Conservation (phyloP, 2,329 filamentous ascomycete genomes). For the Aspergillus carbonarius region DNA sequence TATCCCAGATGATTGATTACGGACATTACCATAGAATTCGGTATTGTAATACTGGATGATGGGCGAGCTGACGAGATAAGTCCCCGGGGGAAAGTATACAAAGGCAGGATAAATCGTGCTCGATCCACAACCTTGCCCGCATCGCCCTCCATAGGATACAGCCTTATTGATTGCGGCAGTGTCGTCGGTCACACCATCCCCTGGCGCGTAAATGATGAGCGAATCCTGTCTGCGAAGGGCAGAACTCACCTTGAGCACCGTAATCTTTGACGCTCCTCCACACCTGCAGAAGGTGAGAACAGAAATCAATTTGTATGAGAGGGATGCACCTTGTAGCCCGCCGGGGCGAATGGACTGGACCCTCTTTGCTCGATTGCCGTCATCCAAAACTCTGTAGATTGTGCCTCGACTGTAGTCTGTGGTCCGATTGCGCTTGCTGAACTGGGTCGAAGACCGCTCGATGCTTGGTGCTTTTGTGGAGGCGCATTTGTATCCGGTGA, state of each 20-base stretch:
- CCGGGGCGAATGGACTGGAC: constrained; percentile 1
- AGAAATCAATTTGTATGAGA: background rate
- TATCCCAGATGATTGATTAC: background rate
- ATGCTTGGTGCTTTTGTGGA: background rate
- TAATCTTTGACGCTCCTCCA: constrained; percentile 5
- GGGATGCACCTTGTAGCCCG: background rate
- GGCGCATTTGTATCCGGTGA: background rate
- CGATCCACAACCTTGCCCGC: constrained; percentile 72
- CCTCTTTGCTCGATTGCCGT: background rate
- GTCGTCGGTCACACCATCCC: constrained; percentile 51
- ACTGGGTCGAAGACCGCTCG: background rate
- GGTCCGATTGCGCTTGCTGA: background rate
- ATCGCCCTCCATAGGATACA: constrained; percentile 70
- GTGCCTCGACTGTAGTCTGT: background rate
- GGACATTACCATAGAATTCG: constrained; percentile 21
- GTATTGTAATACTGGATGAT: constrained; percentile 28
- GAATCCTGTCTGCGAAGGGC: background rate
- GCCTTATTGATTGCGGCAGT: constrained; percentile 77
- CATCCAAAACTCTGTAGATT: background rate
- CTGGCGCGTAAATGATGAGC: background rate
- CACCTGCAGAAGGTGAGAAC: background rate
- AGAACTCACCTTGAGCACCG: constrained; percentile 1
- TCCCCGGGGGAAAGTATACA: constrained; percentile 72
- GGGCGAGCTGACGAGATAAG: constrained; percentile 22
- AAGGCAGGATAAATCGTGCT: constrained; percentile 70